phyloP scores from a whole-genome alignment of 352 stramenopile species.

The Phytophthora agathidicida region DNA sequence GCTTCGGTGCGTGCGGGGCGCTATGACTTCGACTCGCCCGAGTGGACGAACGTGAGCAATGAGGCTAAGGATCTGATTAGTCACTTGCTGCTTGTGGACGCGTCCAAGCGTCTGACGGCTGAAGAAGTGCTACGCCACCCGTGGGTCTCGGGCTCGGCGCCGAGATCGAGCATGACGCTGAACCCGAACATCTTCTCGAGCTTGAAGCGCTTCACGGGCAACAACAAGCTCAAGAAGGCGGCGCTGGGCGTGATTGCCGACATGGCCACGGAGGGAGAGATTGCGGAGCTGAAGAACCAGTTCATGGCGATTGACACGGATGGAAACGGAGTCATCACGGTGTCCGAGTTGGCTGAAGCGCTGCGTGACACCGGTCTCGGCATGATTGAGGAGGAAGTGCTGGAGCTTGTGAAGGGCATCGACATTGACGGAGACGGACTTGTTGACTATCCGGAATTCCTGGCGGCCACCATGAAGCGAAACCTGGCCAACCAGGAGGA shows the following conservation, averaged over 20 bases:
- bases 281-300: slow-evolving; percentile 86
- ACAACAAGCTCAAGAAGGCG: slow-evolving; percentile 92
- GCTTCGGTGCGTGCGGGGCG: slow-evolving; percentile 73
- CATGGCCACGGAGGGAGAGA: slow-evolving; percentile 82
- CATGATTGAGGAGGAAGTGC: slow-evolving; percentile 90
- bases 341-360: slow-evolving; percentile 85
- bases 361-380: slow-evolving; percentile 83
- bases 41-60: slow-evolving; percentile 83
- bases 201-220: slow-evolving; percentile 87
- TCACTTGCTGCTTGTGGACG: slow-evolving; percentile 93
- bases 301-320: slow-evolving; percentile 89
- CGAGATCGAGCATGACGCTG: slow-evolving; percentile 74
- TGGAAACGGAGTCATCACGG: slow-evolving; percentile 90
- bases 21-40: slow-evolving; percentile 88
- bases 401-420: slow-evolving; percentile 88
- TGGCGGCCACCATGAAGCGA: slow-evolving; percentile 92
- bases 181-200: slow-evolving; percentile 88
- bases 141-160: slow-evolving; percentile 84
- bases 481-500: slow-evolving; percentile 88
- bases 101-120: slow-evolving; percentile 92
- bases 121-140: slow-evolving; percentile 86
- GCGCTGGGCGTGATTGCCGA: slow-evolving; percentile 88
- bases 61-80: slow-evolving; percentile 96
- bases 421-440: slow-evolving; percentile 91
- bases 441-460: slow-evolving; percentile 91